Base-by-base conservation (phyloP, 2,329 filamentous ascomycete species). In the Anthostomella pinea region DNA sequence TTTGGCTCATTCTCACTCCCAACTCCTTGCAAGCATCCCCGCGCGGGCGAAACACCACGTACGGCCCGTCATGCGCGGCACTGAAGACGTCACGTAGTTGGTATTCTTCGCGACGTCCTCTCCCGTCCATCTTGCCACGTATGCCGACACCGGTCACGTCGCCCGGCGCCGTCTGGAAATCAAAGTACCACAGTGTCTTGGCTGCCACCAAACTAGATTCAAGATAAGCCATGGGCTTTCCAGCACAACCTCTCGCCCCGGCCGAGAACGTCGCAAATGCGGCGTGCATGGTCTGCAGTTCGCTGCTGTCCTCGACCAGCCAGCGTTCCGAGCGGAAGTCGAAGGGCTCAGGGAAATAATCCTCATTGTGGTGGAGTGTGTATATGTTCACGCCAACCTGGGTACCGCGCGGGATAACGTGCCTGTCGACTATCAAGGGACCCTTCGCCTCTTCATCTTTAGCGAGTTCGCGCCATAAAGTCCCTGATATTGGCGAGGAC, bases 171-270 rank as follows among this genome's bases (percentile, higher is more conserved):
- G 29, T 22, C 22, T 46, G 28, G 8, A 67, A 37, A 41, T 68
- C 66, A 35, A 62, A 70, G 43, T 62, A 41, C 33, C 51, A 68
- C 31, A 70, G 24, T 5, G 67, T 52, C 18, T 65, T 53, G 20
- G 66, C 67, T 11, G 69, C 58, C 1, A 61, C 63, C 3, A 69
- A 46, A 6, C 57, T 61, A 40, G 69, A 45, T 49, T 70, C 67
- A 31, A 65, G 62, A 41, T 69, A 65, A 7, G 67, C 66, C 13
- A 69, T 51, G 2, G 62, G 54, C 57, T 72, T 73, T 0, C 69
- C 71, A 32, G 74, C 67, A 51, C 72, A 75, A 4, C 67, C 66
- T 3, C 70, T 51, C 2, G 67, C 10, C 3, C 38, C 41, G 13
- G 31, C 19, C 5, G 38, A 46, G 22, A 44, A 44, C 9, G 38